phyloP scores from a whole-genome alignment of 1,284 basidiomycete genomes.

The Paramarasmius palmivorus region DNA sequence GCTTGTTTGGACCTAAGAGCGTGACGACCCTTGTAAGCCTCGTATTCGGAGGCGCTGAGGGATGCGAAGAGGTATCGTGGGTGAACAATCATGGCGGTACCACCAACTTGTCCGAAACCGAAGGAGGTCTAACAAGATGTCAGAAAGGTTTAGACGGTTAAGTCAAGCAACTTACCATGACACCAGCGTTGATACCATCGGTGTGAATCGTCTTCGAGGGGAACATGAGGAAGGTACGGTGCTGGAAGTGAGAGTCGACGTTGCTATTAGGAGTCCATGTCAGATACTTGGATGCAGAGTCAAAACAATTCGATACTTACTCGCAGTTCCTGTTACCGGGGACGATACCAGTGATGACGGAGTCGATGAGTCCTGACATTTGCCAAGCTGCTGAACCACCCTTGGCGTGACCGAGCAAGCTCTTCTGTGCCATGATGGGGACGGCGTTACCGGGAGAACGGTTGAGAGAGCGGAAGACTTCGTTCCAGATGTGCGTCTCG shows the following conservation, averaged over 20 bases:
- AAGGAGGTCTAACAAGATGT: conserved; percentile 75
- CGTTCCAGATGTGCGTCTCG: conserved; percentile 96
- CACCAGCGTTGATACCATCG: conserved; percentile 87
- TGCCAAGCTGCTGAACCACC: conserved; percentile 98
- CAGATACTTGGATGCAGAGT: conserved; percentile 15
- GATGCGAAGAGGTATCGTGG: conserved; percentile 90
- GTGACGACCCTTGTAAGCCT: conserved; percentile 75
- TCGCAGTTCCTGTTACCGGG: conserved; percentile 98
- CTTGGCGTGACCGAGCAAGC: conserved; percentile 93
- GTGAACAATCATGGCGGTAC: conserved; percentile 86
- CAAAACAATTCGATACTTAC: conserved; percentile 43
- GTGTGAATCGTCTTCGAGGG: conserved; percentile 95
- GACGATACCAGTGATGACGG: conserved; percentile 82
- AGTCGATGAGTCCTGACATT: conserved; percentile 91
- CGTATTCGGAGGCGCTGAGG: conserved; percentile 74
- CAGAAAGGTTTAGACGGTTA: conserved; percentile 17
- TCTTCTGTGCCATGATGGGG: conserved; percentile 97
- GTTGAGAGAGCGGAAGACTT: conserved; percentile 85
- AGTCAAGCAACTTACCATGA: conserved; percentile 60
- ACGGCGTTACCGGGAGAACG: conserved; percentile 94
- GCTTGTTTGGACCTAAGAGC: conserved; percentile 69
- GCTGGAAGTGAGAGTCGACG: conserved; percentile 89
- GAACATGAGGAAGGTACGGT: conserved; percentile 93
- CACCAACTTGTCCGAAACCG: conserved; percentile 99
- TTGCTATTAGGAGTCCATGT: conserved; percentile 56